A percentile compares a stretch with the other conserved stretches of the same genome.
Evolutionary conservation across 345 rosid species (phyloP).

Genomic region (Gossypium anomalum): DNA sequence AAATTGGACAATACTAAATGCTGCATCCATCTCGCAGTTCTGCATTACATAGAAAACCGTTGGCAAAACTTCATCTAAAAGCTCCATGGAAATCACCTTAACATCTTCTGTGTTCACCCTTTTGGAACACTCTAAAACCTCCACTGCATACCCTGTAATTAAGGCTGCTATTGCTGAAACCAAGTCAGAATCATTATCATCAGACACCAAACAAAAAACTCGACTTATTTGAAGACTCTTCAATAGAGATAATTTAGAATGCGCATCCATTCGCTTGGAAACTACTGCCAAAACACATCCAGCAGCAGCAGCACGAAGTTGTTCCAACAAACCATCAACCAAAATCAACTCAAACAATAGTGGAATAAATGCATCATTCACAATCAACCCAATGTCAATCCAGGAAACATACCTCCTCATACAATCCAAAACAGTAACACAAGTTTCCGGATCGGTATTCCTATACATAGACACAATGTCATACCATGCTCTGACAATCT

Average conservation of each 20-base stretch:
- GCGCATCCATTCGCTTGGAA: conserved; percentile 86
- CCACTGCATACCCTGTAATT: conserved; percentile 78
- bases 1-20: conserved; percentile 67
- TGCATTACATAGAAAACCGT: conserved; percentile 68
- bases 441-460: conserved; percentile 68
- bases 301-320: conserved; percentile 78
- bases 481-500: conserved; percentile 84
- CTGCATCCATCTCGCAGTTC: conserved; percentile 65
- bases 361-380: conserved; percentile 66
- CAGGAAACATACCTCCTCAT: conserved; percentile 84
- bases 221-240: conserved; percentile 60
- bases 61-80: conserved; percentile 85
- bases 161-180: conserved; percentile 54
- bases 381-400: conserved; percentile 87
- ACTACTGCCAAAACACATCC: conserved; percentile 81
- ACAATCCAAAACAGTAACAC: conserved; percentile 62
- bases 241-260: conserved; percentile 61
- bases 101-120: conserved; percentile 58
- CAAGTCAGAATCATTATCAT: conserved; percentile 61
- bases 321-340: conserved; percentile 55
- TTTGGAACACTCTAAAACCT: conserved; percentile 80
- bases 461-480: conserved; percentile 58
- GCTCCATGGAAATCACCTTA: conserved; percentile 48
- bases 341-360: conserved; percentile 71
- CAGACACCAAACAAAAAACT: conserved; percentile 60